These are phyloP conservation scores for Moringa oleifera DNA, from an alignment of 345 rosid species.

Conservation along the genomic window DNA sequence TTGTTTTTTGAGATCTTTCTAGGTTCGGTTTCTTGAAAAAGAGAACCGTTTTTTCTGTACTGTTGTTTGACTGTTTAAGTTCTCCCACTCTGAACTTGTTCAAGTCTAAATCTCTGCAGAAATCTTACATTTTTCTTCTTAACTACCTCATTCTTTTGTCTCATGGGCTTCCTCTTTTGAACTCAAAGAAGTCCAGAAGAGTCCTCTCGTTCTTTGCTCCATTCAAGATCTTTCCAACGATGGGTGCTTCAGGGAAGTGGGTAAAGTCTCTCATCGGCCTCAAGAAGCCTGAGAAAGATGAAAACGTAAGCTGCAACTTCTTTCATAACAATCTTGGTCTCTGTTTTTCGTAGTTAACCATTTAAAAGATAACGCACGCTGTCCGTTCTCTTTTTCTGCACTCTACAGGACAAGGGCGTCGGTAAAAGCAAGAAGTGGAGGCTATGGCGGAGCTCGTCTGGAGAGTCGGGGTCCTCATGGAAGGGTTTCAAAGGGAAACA, in stretches of 20 bases:
- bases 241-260: constrained; percentile 99
- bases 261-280: constrained; percentile 71
- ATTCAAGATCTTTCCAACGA: constrained; percentile 9
- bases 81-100: constrained; percentile 19
- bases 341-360: background rate
- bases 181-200: constrained; percentile 20
- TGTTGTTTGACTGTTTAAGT: background rate
- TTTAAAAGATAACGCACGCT: background rate
- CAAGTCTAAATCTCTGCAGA: constrained; percentile 13
- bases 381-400: background rate
- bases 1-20: no score
- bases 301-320: constrained; percentile 34
- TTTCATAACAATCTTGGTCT: background rate
- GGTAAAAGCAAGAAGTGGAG: constrained; percentile 79
- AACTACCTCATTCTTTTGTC: background rate
- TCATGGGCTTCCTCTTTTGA: background rate
- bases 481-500: constrained; percentile 48
- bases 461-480: constrained; percentile 52
- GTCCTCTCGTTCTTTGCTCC: background rate
- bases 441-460: constrained; percentile 74
- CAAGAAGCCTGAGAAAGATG: constrained; percentile 61
- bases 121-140: constrained; percentile 13
- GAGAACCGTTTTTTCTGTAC: no score
- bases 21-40: no score
- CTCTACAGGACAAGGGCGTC: constrained; percentile 34